These are phyloP conservation scores for Tanacetum coccineum DNA, from an alignment of 129 eudicot genomes.

Conservation along the genomic window DNA sequence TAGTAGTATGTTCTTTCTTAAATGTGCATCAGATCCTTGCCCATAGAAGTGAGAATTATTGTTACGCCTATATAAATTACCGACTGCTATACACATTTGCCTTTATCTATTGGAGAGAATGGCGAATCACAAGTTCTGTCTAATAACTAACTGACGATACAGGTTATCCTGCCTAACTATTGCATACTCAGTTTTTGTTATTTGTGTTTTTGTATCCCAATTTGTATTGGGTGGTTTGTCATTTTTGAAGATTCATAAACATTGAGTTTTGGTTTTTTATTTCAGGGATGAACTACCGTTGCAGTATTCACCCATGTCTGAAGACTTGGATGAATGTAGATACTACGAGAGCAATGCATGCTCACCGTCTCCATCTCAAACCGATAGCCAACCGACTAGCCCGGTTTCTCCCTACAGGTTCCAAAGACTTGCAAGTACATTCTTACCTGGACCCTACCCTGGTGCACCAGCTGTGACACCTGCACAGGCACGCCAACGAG, in stretches of 20 bases:
- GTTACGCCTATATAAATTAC: background rate
- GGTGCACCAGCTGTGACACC: constrained; percentile 33
- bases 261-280: constrained; percentile 1
- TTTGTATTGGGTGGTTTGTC: background rate
- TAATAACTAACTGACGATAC: background rate
- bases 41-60: constrained; percentile 6
- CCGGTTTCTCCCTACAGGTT: constrained; percentile 89
- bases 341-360: constrained; percentile 49
- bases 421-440: constrained; percentile 50
- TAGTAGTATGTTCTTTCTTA: background rate
- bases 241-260: background rate
- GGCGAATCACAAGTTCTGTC: background rate
- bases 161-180: background rate
- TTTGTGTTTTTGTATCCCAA: background rate
- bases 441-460: constrained; percentile 42
- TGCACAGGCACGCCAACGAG: constrained; percentile 69
- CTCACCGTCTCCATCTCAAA: constrained; percentile 57
- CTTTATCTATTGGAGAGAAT: background rate
- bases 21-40: constrained; percentile 2
- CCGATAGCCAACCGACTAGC: constrained; percentile 80
- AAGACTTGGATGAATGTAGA: constrained; percentile 79
- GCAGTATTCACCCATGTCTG: constrained; percentile 94
- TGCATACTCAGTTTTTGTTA: background rate
- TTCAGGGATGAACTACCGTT: constrained; percentile 76
- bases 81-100: background rate